Percentiles rank a stretch among this genome's conserved stretches.
These are phyloP conservation scores for Cladorrhinum sp. DNA, from an alignment of 2,329 filamentous ascomycete genomes.

Conservation along the genomic window DNA sequence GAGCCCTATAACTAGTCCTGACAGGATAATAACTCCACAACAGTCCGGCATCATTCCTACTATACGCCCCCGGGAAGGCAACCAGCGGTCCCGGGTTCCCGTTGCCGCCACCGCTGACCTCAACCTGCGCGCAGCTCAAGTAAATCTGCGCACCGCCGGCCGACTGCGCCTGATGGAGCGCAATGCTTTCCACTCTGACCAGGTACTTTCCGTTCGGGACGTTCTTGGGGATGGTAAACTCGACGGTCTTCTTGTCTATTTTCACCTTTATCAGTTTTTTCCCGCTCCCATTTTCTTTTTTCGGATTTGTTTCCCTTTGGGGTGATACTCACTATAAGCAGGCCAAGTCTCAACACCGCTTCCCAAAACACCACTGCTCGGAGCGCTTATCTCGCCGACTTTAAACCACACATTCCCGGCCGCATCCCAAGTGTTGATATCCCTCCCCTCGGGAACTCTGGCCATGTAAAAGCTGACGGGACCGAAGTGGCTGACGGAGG, in stretches of 20 bases:
- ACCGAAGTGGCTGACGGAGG: constrained; percentile 23
- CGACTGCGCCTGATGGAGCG: constrained; percentile 26
- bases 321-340: constrained; percentile 10
- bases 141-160: constrained; percentile 23
- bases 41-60: constrained; percentile 11
- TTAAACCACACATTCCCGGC: constrained; percentile 35
- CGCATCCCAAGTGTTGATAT: constrained; percentile 30
- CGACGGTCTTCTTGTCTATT: constrained; percentile 18
- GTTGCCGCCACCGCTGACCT: constrained; percentile 24
- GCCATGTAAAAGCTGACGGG: constrained; percentile 35
- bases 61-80: constrained; percentile 18
- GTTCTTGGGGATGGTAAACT: constrained; percentile 28
- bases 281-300: too few relatives aligned
- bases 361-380: constrained; percentile 5
- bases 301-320: not conserved
- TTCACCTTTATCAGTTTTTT: too few relatives aligned
- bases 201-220: constrained; percentile 31
- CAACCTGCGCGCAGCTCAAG: constrained; percentile 25
- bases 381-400: constrained; percentile 28
- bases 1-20: constrained; percentile 21
- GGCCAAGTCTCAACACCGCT: constrained; percentile 12
- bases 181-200: constrained; percentile 31
- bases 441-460: constrained; percentile 30
- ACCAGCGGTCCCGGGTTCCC: constrained; percentile 15
- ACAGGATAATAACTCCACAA: constrained; percentile 21